Evolutionary conservation across 352 stramenopile species (phyloP).

Genomic region (Pseudoperonospora humuli): DNA sequence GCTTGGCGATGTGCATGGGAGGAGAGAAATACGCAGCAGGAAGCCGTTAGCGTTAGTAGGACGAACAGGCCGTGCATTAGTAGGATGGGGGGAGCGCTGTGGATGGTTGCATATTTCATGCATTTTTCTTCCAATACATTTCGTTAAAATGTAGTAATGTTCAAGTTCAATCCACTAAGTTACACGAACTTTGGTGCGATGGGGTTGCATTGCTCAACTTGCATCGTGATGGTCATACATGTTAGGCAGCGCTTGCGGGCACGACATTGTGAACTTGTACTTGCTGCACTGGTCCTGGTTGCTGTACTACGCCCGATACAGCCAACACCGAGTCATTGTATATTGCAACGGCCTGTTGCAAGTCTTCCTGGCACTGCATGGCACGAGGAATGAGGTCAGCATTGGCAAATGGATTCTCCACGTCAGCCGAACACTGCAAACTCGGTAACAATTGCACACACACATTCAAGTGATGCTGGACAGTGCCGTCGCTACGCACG

Average conservation of each 20-base stretch:
- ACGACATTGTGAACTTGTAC: conserved; percentile 19
- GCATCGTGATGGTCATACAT: not conserved
- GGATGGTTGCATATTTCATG: conserved; percentile 22
- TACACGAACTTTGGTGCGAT: conserved; percentile 1
- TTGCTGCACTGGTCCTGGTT: conserved; percentile 9
- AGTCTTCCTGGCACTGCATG: conserved; percentile 36
- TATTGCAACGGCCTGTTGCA: conserved; percentile 25
- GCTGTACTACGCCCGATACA: conserved; percentile 15
- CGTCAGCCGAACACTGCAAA: conserved; percentile 23
- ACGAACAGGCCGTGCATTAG: conserved; percentile 1
- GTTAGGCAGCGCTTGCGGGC: conserved; percentile 27
- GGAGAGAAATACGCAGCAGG: conserved; percentile 12
- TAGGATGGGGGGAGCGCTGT: not conserved
- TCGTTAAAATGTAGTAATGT: conserved; percentile 2
- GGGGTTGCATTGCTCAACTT: not conserved
- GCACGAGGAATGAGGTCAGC: conserved; percentile 31
- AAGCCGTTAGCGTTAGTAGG: conserved; percentile 21
- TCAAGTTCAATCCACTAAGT: conserved; percentile 13
- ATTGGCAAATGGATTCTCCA: conserved; percentile 35
- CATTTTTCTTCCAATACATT: conserved; percentile 26
- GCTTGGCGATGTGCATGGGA: conserved; percentile 6
- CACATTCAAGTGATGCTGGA: conserved; percentile 32
- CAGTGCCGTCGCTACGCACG: conserved; percentile 24
- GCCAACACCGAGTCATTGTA: conserved; percentile 39
- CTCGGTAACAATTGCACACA: conserved; percentile 25